Conservation (phyloP, 2,329 filamentous ascomycete genomes). For the Leptodontidium sp. region DNA sequence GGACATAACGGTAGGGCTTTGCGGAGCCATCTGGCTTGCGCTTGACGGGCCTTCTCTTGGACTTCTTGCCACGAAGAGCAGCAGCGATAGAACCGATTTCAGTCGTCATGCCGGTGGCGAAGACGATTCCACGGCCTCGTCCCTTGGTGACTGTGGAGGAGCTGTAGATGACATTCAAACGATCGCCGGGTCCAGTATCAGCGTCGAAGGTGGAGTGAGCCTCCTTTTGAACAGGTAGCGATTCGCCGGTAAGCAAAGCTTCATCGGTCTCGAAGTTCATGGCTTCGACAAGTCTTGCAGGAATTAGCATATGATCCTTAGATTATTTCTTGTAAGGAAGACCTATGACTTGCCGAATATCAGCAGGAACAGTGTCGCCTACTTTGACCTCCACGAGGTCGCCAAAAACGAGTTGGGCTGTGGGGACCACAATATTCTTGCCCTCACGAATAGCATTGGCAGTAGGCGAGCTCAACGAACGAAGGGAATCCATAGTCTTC, state of each 20-base stretch:
- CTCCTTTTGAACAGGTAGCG: slow-evolving; percentile 63
- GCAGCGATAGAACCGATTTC: slow-evolving; percentile 72
- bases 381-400: slow-evolving; percentile 65
- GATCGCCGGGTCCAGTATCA: slow-evolving; percentile 65
- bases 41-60: slow-evolving; percentile 55
- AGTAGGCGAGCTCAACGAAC: slow-evolving; percentile 40
- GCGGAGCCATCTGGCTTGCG: slow-evolving; percentile 57
- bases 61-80: slow-evolving; percentile 62
- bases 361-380: slow-evolving; percentile 54
- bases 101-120: slow-evolving; percentile 68
- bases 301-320: slow-evolving; percentile 21
- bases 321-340: background rate
- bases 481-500: slow-evolving; percentile 61
- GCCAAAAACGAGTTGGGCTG: slow-evolving; percentile 62
- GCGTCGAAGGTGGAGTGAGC: slow-evolving; percentile 56
- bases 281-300: slow-evolving; percentile 54
- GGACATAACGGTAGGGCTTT: slow-evolving; percentile 56
- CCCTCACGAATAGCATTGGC: slow-evolving; percentile 61
- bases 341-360: slow-evolving; percentile 46
- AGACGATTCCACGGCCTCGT: slow-evolving; percentile 65
- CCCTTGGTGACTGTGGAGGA: slow-evolving; percentile 69
- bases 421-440: slow-evolving; percentile 57
- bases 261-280: slow-evolving; percentile 68
- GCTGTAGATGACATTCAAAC: slow-evolving; percentile 67
- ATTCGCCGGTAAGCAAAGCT: slow-evolving; percentile 69